Evolutionary conservation across 768 basidiomycete species (phyloP).

Genomic region (Chlorophyllum brunneum): DNA sequence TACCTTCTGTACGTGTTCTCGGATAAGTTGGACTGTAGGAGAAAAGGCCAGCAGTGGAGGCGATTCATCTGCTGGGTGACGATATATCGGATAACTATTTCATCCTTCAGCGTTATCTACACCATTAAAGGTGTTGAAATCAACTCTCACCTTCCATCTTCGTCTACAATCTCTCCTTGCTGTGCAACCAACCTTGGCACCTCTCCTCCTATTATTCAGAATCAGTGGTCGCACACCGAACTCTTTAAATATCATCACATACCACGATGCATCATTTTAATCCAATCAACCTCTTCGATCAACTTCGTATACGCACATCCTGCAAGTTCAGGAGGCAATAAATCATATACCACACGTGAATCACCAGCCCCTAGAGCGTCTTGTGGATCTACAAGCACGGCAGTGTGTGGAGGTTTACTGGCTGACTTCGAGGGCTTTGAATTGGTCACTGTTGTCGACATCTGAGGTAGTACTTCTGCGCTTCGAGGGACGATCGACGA

Average conservation of each 20-base stretch:
- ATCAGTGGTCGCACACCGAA: no score
- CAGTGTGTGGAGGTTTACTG: not conserved
- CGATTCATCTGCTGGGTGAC: conserved; percentile 78
- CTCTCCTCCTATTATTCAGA: conserved; percentile 55
- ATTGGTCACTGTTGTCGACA: conserved; percentile 3
- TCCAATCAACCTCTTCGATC: conserved; percentile 66
- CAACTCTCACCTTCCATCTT: conserved; percentile 33
- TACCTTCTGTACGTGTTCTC: conserved; percentile 54
- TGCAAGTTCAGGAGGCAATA: conserved; percentile 56
- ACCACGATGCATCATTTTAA: conserved; percentile 74
- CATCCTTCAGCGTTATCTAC: not conserved
- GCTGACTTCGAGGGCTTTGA: not conserved
- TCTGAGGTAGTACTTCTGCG: not conserved
- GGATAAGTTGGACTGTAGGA: conserved; percentile 63
- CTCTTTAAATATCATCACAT: conserved; percentile 9
- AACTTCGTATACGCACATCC: conserved; percentile 54
- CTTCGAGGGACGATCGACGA: no score
- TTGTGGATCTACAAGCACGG: not conserved
- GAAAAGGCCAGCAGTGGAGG: conserved; percentile 67
- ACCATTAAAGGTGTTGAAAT: not conserved
- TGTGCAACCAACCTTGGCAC: conserved; percentile 34
- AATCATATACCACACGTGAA: conserved; percentile 50
- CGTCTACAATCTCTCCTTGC: conserved; percentile 28
- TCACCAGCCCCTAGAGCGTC: conserved; percentile 60
- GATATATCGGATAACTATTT: conserved; percentile 54